Evolutionary conservation across 1,284 basidiomycete genomes (phyloP).

Genomic region (Microbotryum scabiosae): DNA sequence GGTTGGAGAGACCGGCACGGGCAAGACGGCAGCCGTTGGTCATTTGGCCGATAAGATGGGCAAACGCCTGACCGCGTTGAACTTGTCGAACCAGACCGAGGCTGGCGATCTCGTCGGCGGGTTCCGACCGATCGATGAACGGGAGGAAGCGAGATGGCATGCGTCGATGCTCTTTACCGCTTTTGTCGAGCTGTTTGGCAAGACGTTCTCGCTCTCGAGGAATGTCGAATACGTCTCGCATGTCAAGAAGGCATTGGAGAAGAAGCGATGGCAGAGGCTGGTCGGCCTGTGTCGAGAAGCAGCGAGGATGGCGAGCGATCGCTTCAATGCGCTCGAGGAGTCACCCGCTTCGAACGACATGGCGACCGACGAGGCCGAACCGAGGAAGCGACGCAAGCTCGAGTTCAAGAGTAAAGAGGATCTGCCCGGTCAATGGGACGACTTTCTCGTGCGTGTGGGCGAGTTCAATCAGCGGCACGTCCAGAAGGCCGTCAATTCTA

Average conservation of each 20-base stretch:
- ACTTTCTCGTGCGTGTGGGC: slow-evolving; percentile 61
- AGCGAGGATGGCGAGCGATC: slow-evolving; percentile 22
- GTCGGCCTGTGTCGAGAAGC: slow-evolving; percentile 77
- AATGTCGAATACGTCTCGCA: slow-evolving; percentile 81
- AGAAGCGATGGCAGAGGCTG: slow-evolving; percentile 76
- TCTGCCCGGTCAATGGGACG: slow-evolving; percentile 53
- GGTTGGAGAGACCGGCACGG: slow-evolving; percentile 97
- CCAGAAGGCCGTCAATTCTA: slow-evolving; percentile 53
- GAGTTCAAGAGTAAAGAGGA: slow-evolving; percentile 38
- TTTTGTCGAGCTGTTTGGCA: slow-evolving; percentile 76
- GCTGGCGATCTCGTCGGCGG: slow-evolving; percentile 89
- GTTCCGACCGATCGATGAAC: slow-evolving; percentile 81
- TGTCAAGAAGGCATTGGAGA: slow-evolving; percentile 70
- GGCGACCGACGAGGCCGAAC: slow-evolving; percentile 21
- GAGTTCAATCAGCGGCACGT: slow-evolving; percentile 82
- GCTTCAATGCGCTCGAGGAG: slow-evolving; percentile 31
- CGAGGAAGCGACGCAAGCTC: slow-evolving; percentile 38
- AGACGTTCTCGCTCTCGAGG: slow-evolving; percentile 81
- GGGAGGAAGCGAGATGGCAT: slow-evolving; percentile 46
- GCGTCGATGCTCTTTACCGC: slow-evolving; percentile 64
- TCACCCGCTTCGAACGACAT: slow-evolving; percentile 35
- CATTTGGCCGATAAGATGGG: slow-evolving; percentile 74
- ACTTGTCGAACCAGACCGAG: slow-evolving; percentile 95
- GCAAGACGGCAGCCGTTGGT: slow-evolving; percentile 90
- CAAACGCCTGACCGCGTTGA: slow-evolving; percentile 74